Percentiles rank a stretch among this genome's conserved stretches.
Conservation (phyloP, 208 protist species). For the Leishmania guyanensis region DNA sequence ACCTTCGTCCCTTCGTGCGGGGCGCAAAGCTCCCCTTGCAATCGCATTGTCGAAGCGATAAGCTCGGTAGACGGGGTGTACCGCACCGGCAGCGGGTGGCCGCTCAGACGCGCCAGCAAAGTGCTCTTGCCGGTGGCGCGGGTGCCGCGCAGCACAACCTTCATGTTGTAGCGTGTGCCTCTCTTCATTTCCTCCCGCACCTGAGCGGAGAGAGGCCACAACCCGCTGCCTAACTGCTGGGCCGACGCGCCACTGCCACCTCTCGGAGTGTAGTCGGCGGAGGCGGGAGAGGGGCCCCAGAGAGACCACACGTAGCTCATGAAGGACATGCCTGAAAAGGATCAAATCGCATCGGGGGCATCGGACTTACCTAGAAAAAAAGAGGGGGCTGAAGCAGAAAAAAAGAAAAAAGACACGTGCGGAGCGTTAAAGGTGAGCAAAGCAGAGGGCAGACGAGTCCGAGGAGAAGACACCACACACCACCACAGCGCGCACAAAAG, state of each 20-base stretch:
- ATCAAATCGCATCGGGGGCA: not conserved
- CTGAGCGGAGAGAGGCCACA: slow-evolving; percentile 65
- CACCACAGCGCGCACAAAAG: not conserved
- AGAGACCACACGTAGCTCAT: slow-evolving; percentile 25
- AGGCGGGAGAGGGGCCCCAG: slow-evolving; percentile 10
- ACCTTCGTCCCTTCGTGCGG: slow-evolving; percentile 69
- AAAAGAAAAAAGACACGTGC: too few relatives aligned
- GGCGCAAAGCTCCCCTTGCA: slow-evolving; percentile 38
- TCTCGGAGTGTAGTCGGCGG: not conserved
- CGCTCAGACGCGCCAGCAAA: slow-evolving; percentile 63
- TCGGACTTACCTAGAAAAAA: too few relatives aligned
- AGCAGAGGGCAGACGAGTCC: not conserved
- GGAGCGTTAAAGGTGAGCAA: not conserved
- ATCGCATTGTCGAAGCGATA: slow-evolving; percentile 58
- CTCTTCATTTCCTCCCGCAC: slow-evolving; percentile 66
- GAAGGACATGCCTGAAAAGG: slow-evolving; percentile 16
- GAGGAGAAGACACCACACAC: not conserved
- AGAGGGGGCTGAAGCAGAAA: too few relatives aligned
- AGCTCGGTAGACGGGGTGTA: slow-evolving; percentile 72
- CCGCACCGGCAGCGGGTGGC: slow-evolving; percentile 31
- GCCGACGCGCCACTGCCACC: slow-evolving; percentile 10
- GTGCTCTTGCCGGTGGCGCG: slow-evolving; percentile 71
- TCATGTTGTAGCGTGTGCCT: slow-evolving; percentile 82
- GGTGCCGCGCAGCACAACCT: slow-evolving; percentile 73
- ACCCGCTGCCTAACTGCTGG: slow-evolving; percentile 30